A percentile compares a stretch with the other conserved stretches of the same genome.
These are phyloP conservation scores for Phytophthora multivora DNA, from an alignment of 352 stramenopile species.

Conservation along the genomic window DNA sequence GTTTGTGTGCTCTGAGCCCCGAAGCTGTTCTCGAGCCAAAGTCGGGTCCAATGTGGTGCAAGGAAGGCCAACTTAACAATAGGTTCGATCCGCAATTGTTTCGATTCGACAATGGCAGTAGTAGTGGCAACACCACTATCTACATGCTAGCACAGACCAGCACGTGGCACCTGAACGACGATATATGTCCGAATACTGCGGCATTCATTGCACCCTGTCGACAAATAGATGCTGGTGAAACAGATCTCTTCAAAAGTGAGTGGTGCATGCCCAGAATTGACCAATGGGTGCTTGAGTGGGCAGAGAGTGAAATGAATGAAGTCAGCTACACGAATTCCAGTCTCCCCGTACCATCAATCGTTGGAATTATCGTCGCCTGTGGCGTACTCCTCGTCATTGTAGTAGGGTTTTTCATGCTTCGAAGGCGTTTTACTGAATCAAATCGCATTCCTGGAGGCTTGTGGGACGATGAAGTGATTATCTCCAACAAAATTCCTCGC, in stretches of 20 bases:
- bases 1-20: slow-evolving; percentile 20
- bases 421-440: too few species aligned
- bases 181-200: slow-evolving; percentile 7
- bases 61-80: slow-evolving; percentile 18
- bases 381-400: too few species aligned
- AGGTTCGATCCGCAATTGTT: slow-evolving; percentile 31
- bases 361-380: too few species aligned
- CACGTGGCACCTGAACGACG: slow-evolving; percentile 5
- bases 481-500: slow-evolving; percentile 8
- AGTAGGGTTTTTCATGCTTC: too few species aligned
- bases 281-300: too few species aligned
- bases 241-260: background rate
- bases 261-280: background rate
- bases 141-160: slow-evolving; percentile 22
- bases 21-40: background rate
- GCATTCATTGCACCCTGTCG: background rate
- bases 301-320: too few species aligned
- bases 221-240: background rate
- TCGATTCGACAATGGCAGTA: background rate
- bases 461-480: slow-evolving; percentile 19
- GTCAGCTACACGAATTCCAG: too few species aligned
- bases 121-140: slow-evolving; percentile 6
- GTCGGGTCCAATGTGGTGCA: background rate
- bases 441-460: background rate
- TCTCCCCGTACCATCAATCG: too few species aligned